These are phyloP conservation scores for Pugionium cornutum DNA, from an alignment of 345 rosid genomes.

Conservation along the genomic window DNA sequence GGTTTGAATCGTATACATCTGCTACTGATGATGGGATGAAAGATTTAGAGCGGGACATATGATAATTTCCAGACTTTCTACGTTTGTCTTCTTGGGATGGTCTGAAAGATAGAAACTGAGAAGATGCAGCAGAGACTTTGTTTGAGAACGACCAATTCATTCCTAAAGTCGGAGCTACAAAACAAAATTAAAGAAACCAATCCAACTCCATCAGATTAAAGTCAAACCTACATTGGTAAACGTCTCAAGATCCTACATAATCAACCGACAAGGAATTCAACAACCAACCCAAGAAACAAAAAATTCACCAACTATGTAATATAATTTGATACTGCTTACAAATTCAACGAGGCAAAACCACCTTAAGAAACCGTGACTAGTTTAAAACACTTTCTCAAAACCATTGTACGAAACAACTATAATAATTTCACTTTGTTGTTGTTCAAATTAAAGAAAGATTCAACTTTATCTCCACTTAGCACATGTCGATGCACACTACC, in stretches of 20 bases:
- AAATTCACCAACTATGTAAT: too few species aligned
- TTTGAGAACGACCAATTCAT: constrained; percentile 67
- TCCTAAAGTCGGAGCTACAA: constrained; percentile 47
- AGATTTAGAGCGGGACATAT: constrained; percentile 45
- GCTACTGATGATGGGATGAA: constrained; percentile 47
- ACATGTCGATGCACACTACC: constrained; percentile 47
- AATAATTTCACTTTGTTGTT: neutral
- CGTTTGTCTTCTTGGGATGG: constrained; percentile 58
- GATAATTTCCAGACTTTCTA: constrained; percentile 52
- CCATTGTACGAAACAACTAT: constrained; percentile 18
- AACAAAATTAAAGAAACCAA: too few species aligned
- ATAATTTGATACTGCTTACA: constrained; percentile 15
- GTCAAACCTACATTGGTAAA: constrained; percentile 18
- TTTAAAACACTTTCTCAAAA: constrained; percentile 21
- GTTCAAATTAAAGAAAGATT: constrained; percentile 7
- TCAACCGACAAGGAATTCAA: constrained; percentile 12
- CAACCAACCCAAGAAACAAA: too few species aligned
- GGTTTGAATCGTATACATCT: constrained; percentile 53
- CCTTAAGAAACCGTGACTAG: constrained; percentile 23
- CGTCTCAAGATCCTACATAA: constrained; percentile 29
- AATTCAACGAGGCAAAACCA: constrained; percentile 31
- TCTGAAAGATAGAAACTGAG: constrained; percentile 66
- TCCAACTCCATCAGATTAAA: constrained; percentile 18
- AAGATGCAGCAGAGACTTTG: constrained; percentile 54
- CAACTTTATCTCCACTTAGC: constrained; percentile 26